phyloP scores from a whole-genome alignment of 441 rosid species.

The Euphorbia schlechtendalii region DNA sequence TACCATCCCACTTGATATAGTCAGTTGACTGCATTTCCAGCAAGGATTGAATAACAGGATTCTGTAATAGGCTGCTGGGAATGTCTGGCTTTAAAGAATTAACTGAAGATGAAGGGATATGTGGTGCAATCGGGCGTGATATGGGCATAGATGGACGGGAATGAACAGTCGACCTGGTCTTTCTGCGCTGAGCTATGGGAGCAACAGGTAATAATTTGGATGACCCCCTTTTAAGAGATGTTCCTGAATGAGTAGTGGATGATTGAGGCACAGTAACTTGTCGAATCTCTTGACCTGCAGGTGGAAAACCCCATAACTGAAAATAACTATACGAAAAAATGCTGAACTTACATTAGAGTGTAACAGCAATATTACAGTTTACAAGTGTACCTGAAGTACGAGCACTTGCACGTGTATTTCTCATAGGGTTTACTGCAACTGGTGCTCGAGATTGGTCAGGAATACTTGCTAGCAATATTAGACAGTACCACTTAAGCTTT shows the following conservation, averaged over 20 bases:
- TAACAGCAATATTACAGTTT: background rate
- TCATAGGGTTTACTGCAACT: constrained; percentile 10
- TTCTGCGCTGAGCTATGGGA: constrained; percentile 8
- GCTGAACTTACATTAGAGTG: background rate
- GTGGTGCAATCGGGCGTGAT: background rate
- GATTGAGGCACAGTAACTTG: constrained; percentile 12
- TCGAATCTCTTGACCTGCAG: constrained; percentile 19
- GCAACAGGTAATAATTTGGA: constrained; percentile 1
- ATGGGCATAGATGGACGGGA: background rate
- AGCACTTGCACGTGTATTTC: constrained; percentile 6
- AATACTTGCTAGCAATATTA: constrained; percentile 18
- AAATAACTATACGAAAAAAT: background rate
- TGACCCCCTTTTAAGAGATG: constrained; percentile 21
- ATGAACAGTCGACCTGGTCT: constrained; percentile 2
- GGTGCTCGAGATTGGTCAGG: constrained; percentile 17
- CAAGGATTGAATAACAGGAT: background rate
- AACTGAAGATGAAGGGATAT: background rate
- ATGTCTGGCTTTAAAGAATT: background rate
- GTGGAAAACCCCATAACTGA: background rate
- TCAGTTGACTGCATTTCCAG: background rate
- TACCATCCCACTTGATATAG: constrained; percentile 19
- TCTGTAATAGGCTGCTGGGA: background rate
- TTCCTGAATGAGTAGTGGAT: constrained; percentile 10
- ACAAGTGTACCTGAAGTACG: constrained; percentile 12
- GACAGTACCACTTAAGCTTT: background rate